Base-by-base conservation (phyloP, 176 grass and related monocot genomes). In the Triticum timopheevii region DNA sequence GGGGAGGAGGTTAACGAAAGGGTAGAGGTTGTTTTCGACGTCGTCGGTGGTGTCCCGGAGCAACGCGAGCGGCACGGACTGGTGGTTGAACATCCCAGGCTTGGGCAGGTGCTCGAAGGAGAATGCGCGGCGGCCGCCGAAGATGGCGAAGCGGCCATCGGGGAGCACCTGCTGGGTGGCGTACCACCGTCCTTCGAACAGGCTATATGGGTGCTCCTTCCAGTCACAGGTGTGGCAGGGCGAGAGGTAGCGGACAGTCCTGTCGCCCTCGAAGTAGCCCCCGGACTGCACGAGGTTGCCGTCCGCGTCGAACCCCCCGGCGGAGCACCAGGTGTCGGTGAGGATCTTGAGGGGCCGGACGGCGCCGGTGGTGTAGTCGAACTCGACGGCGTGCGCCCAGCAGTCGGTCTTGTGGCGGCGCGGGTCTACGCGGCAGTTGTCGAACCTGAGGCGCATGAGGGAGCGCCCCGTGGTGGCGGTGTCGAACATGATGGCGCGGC, bases 21-120 rank as follows among this genome's bases (percentile, higher is more conserved):
- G 96, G 88, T 98, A 98, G 24, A 98, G 96, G 82, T 98, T 98
- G 88, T 98, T 98, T 88, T 98, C 96, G 2, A 74, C 74, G 64
- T 91, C 88, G 58, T 98, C 93, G 58, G 90, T 94, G n/a, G 92
- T 98, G 27, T 92, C 82, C 38, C 75, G 66, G 12, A 98, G 69
- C 44, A 98, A 65, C 4, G 52, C 61, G 78, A 98, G n/a, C 25
- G 31, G 13, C 52, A 63, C 30, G 25, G 86, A 85, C 28, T n/a
- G 76, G 28, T 5, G 19, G 84, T 98, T 98, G 16, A 28, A 59
- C 16, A 84, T 13, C 1, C 93, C 93, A 0, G 87, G 86, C 27
- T 7, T 10, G 0, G 96, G 96, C 0, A 94, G 78, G 34, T 73
- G 65, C 92, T 98, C 96, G 82, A 86, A 91, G 88, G 88, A 91